These are phyloP conservation scores for Gonium pectorale DNA, from an alignment of 139 green algal genomes.

Conservation along the genomic window DNA sequence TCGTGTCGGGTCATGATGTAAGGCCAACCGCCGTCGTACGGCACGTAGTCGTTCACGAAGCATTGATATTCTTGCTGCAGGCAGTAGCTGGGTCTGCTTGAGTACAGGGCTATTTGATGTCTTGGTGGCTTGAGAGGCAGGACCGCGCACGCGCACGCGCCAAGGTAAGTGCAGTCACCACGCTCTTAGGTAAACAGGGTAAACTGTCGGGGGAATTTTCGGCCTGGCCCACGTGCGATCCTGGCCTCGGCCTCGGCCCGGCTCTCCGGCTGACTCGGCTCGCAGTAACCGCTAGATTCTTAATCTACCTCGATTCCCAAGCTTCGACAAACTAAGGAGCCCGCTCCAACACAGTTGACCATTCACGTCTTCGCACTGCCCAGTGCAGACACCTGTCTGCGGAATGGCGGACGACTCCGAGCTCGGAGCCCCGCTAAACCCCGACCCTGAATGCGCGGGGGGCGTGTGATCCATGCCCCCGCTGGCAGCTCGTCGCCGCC, in stretches of 20 bases:
- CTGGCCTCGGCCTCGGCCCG: background rate
- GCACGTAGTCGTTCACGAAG: too few species aligned
- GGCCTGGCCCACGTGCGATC: background rate
- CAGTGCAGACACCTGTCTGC: background rate
- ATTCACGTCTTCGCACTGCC: background rate
- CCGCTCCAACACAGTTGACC: too few species aligned
- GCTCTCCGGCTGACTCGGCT: too few species aligned
- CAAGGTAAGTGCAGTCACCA: background rate
- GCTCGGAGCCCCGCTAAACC: background rate
- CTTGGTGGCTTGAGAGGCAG: slow-evolving; percentile 1
- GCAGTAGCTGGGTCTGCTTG: background rate
- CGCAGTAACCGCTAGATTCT: background rate
- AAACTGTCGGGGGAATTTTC: too few species aligned
- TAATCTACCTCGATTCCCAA: too few species aligned
- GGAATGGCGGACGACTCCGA: slow-evolving; percentile 15
- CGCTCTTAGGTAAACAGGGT: background rate
- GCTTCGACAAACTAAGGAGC: too few species aligned
- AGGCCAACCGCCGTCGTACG: too few species aligned
- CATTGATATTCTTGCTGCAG: too few species aligned
- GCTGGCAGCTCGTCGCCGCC: slow-evolving; percentile 25
- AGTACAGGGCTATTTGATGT: background rate
- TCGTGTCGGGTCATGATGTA: too few species aligned
- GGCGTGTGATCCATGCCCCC: slow-evolving; percentile 37
- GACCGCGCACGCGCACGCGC: background rate
- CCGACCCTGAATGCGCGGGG: slow-evolving; percentile 4